phyloP scores from a whole-genome alignment of 1,284 basidiomycete genomes.

The Psilocybe mexicana region DNA sequence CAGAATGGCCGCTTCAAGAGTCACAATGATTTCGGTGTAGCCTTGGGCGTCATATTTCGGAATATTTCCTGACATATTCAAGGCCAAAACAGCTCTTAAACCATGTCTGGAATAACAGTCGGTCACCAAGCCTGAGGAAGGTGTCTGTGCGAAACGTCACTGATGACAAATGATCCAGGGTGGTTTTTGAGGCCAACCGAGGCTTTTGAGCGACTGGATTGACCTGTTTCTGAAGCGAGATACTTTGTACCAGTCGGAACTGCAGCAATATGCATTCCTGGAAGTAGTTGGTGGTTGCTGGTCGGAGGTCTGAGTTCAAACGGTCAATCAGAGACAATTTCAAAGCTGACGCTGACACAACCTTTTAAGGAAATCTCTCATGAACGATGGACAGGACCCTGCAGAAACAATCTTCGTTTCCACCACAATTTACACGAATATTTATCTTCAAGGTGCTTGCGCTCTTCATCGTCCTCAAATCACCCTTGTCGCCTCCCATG shows the following conservation, averaged over 20 bases:
- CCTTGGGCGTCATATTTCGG: constrained; percentile 40
- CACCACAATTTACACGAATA: not conserved
- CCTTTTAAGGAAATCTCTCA: not conserved
- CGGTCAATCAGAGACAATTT: not conserved
- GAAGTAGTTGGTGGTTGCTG: too few relatives aligned
- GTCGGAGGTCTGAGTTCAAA: not conserved
- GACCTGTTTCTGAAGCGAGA: too few relatives aligned
- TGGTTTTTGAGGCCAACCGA: too few relatives aligned
- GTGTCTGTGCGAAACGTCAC: too few relatives aligned
- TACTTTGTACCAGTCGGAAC: too few relatives aligned
- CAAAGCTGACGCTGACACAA: not conserved
- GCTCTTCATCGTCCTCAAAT: not conserved
- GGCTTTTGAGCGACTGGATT: too few relatives aligned
- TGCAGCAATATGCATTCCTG: too few relatives aligned
- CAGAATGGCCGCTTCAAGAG: constrained; percentile 42
- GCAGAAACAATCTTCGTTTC: not conserved
- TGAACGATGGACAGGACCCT: not conserved
- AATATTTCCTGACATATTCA: not conserved
- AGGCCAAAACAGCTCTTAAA: too few relatives aligned
- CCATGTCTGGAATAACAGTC: too few relatives aligned
- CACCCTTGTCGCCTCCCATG: not conserved
- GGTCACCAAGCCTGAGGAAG: too few relatives aligned
- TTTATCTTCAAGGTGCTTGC: not conserved
- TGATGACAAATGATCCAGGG: too few relatives aligned
- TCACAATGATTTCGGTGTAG: constrained; percentile 42